Base-by-base conservation (phyloP, 2,329 filamentous ascomycete species). In the Diaporthe sp. region DNA sequence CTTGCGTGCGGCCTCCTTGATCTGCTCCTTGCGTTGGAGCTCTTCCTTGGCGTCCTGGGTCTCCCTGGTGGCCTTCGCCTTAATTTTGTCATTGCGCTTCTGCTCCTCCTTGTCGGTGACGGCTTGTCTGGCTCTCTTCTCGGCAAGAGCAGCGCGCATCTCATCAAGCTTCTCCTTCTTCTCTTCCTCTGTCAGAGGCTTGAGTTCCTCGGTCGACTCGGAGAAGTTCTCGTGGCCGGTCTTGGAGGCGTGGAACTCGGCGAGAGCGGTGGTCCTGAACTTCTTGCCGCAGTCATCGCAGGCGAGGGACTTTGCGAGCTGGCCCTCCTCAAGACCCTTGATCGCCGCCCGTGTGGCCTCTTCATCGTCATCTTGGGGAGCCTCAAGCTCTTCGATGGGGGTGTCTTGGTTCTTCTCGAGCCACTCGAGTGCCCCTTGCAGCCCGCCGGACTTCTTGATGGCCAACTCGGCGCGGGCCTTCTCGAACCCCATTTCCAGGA, bases 241-340 rank as follows among this genome's bases (percentile, higher is more conserved):
- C 86, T 97, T 98, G 80, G 91, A 91, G 42, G 95, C 97, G 82
- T 99, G 97, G 82, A 95, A 98, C 79, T 96, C 93, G 13, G 96
- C 97, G 78, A 96, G 91, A 35, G 92, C 92, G 77, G 93, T 91
- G 80, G 91, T 94, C 78, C 94, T 90, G 84, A 99, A 97, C 81
- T 92, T 93, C 88, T 98, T 98, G 81, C 94, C 93, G 81, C 97
- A 99, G 73, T 98, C 96, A 77, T 98, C 97, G 89, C 97, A 99
- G 68, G 97, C 89, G 72, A 98, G 91, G 65, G 95, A 97, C 80
- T 92, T 90, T 72, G 95, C 94, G 72, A 90, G 87, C 79, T 93
- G 91, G 74, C 93, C 94, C 2, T 90, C 90, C 79, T 94, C 88
- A 3, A 96, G 86, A 15, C 88, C 85, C 27, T 84, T 85, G 37